A percentile compares a stretch with the other conserved stretches of the same genome.
These are phyloP conservation scores for Boletellus ananiceps DNA, from an alignment of 768 basidiomycete genomes.

Conservation along the genomic window DNA sequence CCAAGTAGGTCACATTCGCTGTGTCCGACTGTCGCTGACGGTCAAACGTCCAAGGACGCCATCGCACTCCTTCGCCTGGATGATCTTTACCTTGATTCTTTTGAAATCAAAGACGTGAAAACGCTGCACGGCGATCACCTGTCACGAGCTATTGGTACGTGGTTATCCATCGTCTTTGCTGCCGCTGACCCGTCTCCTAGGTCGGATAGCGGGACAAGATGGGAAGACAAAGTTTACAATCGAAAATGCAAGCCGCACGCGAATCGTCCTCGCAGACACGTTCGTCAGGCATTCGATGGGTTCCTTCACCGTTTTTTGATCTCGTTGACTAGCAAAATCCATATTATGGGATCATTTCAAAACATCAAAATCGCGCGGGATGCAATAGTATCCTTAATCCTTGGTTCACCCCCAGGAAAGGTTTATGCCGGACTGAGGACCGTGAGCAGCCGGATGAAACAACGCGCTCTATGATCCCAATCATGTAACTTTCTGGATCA, in stretches of 20 bases:
- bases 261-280: conserved; percentile 99
- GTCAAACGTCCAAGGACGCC: conserved; percentile 61
- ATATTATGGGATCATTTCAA: conserved; percentile 97
- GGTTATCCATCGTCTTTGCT: not conserved
- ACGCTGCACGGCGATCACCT: conserved; percentile 96
- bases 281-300: conserved; percentile 37
- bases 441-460: conserved; percentile 89
- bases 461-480: conserved; percentile 65
- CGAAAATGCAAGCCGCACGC: conserved; percentile 92
- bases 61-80: conserved; percentile 93
- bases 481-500: conserved; percentile 4
- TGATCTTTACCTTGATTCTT: conserved; percentile 96
- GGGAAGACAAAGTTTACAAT: conserved; percentile 99
- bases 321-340: conserved; percentile 71
- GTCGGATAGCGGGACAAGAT: conserved; percentile 97
- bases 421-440: conserved; percentile 89
- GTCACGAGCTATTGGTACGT: conserved; percentile 89
- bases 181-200: conserved; percentile 34
- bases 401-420: conserved; percentile 93
- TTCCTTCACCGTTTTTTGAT: conserved; percentile 5
- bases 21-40: not conserved
- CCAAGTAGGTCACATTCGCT: conserved; percentile 53
- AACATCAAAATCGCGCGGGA: conserved; percentile 98
- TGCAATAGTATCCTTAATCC: conserved; percentile 90
- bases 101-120: conserved; percentile 99